A percentile compares a stretch with the other conserved stretches of the same genome.
Conservation (phyloP, 2,329 filamentous ascomycete species). For the Fonsecaea erecta region DNA sequence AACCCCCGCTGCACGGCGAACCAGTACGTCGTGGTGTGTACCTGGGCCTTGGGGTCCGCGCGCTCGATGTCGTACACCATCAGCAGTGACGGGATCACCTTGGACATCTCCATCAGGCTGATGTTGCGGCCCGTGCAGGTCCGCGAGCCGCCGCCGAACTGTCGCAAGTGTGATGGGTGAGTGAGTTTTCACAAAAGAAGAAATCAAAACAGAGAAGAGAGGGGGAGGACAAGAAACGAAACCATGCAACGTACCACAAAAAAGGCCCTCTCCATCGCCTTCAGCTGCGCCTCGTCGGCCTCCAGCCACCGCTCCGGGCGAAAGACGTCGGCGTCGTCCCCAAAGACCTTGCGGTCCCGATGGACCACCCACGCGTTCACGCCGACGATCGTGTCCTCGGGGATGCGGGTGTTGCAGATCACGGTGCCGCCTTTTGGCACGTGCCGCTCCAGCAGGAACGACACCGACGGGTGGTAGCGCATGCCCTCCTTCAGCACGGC, state of each 20-base stretch:
- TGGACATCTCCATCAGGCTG: conserved; percentile 38
- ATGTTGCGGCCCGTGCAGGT: conserved; percentile 43
- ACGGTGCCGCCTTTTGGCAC: conserved; percentile 28
- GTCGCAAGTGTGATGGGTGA: conserved; percentile 30
- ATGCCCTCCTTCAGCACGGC: conserved; percentile 22
- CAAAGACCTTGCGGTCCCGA: conserved; percentile 24
- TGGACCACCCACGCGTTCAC: conserved; percentile 39
- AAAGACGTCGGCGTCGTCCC: conserved; percentile 29
- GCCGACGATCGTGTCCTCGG: conserved; percentile 17
- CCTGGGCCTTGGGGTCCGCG: background rate
- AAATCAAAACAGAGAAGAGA: background rate
- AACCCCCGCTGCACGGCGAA: background rate
- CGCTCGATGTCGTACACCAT: conserved; percentile 30
- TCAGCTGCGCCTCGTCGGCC: conserved; percentile 31
- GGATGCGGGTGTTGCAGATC: conserved; percentile 20
- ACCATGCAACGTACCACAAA: conserved; percentile 32
- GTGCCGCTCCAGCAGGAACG: conserved; percentile 34
- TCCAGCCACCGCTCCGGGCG: conserved; percentile 25
- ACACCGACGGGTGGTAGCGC: conserved; percentile 32
- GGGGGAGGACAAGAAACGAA: background rate
- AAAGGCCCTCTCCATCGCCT: conserved; percentile 39
- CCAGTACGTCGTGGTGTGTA: background rate
- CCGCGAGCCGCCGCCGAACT: conserved; percentile 58
- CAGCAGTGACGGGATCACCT: conserved; percentile 33
- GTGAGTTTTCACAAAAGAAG: background rate